Evolutionary conservation across 2,329 filamentous ascomycete genomes (phyloP), one percentile per base, ranked within the genome.

Genomic region (Fusarium tuaranense): DNA sequence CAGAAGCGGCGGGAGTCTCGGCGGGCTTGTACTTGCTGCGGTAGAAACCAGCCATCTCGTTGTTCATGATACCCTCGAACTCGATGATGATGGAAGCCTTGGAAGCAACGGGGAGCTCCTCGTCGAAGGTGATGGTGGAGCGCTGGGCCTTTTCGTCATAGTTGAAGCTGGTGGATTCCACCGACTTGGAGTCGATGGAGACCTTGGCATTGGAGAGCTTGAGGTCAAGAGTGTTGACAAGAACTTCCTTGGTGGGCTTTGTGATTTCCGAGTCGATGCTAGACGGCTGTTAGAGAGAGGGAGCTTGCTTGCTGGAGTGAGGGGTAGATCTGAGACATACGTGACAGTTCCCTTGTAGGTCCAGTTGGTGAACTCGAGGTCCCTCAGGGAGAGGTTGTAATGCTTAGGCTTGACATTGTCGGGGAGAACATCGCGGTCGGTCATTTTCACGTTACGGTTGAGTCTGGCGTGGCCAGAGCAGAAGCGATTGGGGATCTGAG

Each of bases 31-130:
- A 99, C 86, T 97, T 95, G 80, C 94, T 95, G 75, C 95, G 92
- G 84, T 97, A 98, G 87, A 98, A 98, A 46, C 95, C 95, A 69
- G 94, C 93, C 95, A 98, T 97, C 74, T 93, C 90, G 81, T 94
- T 94, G 87, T 97, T 98, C 84, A 97, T 93, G 69, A 89, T 92
- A 70, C 94, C 95, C 78, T 93, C 89, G 80, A 97, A 98, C 22
- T 91, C 88, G 80, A 98, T 90, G 57, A 88, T 86, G 48, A 98
- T 83, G 7, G 87, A 81, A 27, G 92, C 92, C 81, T 93, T 91
- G 69, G 91, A 87, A 27, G 92, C 88, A 36, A 89, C 86, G 20
- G 92, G 88, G 38, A 98, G 86, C 79, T 93, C 92, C 74, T 93
- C 87, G 38, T 91, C 81, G 82, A 99, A 97, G 76, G 87, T 87